These are phyloP conservation scores for Phaeotremella fagi DNA, from an alignment of 768 basidiomycete genomes.

Conservation along the genomic window DNA sequence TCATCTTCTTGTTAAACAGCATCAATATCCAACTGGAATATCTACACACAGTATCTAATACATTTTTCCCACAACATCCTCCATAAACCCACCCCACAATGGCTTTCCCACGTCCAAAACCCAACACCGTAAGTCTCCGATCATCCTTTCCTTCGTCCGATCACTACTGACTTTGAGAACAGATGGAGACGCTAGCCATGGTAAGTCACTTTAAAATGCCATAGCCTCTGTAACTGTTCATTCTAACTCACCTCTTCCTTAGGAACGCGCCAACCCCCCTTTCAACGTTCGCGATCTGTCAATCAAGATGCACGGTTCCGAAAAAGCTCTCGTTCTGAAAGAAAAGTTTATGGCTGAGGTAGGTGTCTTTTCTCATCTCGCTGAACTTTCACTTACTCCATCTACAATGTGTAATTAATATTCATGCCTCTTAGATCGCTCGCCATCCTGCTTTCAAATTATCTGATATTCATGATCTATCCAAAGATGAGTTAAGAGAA, in stretches of 20 bases:
- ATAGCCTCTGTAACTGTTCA: background rate
- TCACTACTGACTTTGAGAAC: constrained; percentile 1
- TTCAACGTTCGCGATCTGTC: constrained; percentile 45
- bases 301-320: constrained; percentile 47
- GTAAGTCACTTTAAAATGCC: constrained; percentile 17
- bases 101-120: constrained; percentile 44
- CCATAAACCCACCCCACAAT: constrained; percentile 12
- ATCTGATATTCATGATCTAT: constrained; percentile 50
- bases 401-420: too few species aligned
- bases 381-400: background rate
- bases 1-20: background rate
- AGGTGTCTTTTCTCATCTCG: constrained; percentile 1
- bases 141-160: background rate
- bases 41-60: background rate
- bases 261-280: constrained; percentile 46
- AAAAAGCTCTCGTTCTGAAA: constrained; percentile 43
- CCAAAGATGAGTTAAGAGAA: constrained; percentile 47
- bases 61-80: background rate
- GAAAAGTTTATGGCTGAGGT: constrained; percentile 49
- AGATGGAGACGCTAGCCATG: constrained; percentile 46
- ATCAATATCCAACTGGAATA: background rate
- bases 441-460: constrained; percentile 50
- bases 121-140: constrained; percentile 37
- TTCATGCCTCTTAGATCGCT: constrained; percentile 42
- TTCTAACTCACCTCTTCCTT: background rate